phyloP scores from a whole-genome alignment of 345 rosid genomes.

The Cardamine occulta region DNA sequence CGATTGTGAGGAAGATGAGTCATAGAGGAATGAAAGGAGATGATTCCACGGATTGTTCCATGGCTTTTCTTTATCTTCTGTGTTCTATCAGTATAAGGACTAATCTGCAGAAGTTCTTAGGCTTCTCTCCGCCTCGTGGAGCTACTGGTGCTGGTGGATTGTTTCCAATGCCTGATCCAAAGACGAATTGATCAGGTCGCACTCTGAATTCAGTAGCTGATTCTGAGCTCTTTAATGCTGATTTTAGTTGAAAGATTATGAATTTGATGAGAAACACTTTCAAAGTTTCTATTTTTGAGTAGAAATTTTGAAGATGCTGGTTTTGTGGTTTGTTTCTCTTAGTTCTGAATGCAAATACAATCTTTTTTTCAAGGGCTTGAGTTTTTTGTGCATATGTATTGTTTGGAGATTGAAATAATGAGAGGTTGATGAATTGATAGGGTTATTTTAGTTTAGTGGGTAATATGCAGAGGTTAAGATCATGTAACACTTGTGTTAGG shows the following conservation, averaged over 20 bases:
- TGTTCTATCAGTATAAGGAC: slow-evolving; percentile 87
- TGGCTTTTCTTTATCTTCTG: slow-evolving; percentile 79
- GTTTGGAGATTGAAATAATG: neutral
- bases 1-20: slow-evolving; percentile 91
- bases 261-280: neutral
- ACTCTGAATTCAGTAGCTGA: neutral
- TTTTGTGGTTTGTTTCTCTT: neutral
- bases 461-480: neutral
- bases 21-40: slow-evolving; percentile 83
- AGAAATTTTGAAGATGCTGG: neutral
- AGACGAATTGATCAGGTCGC: slow-evolving; percentile 56
- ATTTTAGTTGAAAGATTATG: neutral
- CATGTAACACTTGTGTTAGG: neutral
- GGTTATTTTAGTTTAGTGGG: neutral
- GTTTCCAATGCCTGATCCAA: slow-evolving; percentile 92
- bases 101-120: slow-evolving; percentile 75
- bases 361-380: neutral
- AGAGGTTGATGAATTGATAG: neutral
- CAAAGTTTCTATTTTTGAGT: slow-evolving; percentile 12
- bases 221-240: neutral
- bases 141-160: slow-evolving; percentile 55
- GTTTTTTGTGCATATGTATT: neutral
- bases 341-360: neutral
- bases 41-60: slow-evolving; percentile 87
- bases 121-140: slow-evolving; percentile 76